These are phyloP conservation scores for Ophiostoma novo-ulmi DNA, from an alignment of 2,329 filamentous ascomycete genomes.

Conservation along the genomic window DNA sequence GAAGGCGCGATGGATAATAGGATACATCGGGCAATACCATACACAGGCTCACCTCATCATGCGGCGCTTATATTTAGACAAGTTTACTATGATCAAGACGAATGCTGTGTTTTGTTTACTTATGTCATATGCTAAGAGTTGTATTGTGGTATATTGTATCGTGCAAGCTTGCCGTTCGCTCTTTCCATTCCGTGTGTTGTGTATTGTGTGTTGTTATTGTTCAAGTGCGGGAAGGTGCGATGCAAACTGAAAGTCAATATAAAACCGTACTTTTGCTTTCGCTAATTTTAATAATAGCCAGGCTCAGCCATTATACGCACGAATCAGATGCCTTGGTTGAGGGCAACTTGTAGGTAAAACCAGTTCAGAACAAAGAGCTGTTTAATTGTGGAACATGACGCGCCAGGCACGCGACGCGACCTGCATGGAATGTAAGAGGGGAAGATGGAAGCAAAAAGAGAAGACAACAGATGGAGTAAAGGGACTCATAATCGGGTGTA, in stretches of 20 bases:
- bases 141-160: not conserved
- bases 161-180: not conserved
- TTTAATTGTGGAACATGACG: constrained; percentile 19
- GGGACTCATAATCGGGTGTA: not conserved
- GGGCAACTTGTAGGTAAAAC: not conserved
- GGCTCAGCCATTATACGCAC: not conserved
- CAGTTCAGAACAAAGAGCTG: not conserved
- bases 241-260: not conserved
- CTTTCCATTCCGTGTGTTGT: not conserved
- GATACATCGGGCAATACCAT: not conserved
- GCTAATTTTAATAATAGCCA: not conserved
- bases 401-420: constrained; percentile 25
- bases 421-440: constrained; percentile 16
- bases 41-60: not conserved
- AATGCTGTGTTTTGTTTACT: not conserved
- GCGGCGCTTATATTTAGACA: not conserved
- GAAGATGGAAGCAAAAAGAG: not conserved
- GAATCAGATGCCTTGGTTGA: not conserved
- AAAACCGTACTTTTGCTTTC: not conserved
- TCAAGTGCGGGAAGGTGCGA: not conserved
- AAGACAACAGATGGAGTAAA: not conserved
- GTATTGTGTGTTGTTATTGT: not conserved
- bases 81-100: not conserved
- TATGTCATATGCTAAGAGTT: not conserved
- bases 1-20: constrained; percentile 5